Evolutionary conservation across 345 rosid genomes (phyloP), one percentile per base, ranked within the genome.

Genomic region (Acer negundo): DNA sequence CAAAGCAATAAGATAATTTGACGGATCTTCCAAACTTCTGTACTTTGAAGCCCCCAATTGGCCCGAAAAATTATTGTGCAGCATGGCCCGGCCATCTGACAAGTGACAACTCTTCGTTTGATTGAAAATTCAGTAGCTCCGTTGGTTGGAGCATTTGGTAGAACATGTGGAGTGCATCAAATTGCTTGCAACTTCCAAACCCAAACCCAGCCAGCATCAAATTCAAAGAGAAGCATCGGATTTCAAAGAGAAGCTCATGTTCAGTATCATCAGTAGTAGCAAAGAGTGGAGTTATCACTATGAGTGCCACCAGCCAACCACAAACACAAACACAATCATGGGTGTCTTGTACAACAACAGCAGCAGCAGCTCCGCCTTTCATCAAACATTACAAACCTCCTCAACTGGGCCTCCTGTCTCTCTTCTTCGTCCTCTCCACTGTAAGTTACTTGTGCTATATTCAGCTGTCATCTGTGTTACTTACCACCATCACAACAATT

Each of bases 341-440:
- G 63, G 63, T 59, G 24, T 59, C 20, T 59, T n/a, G 13, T 22
- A 59, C 49, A 40, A 17, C 73, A 15, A 61, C 61, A 12, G 35
- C 73, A 9, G 46, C 46, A 2, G 46, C 35, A 0, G 11, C 40
- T 19, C 73, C 61, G 22, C 71, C 55, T 11, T 69, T 47, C 55
- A 42, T 42, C 42, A 10, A 42, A 19, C 64, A 22, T 19, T 49
- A 44, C 49, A 16, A 28, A 64, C 47, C 85, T 31, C 78, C 86
- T 64, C 78, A 85, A 24, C 28, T 83, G 69, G 86, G 78, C 62
- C 77, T 82, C 64, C 74, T 78, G 70, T 83, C 80, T 42, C 75
- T 84, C 61, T 63, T 79, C 69, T 76, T 83, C 78, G 84, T 78
- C 49, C 81, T 85, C 61, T 84, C 78, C 20, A 70, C 35, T 80